Percentiles rank a stretch among this genome's conserved stretches.
Conservation (phyloP, 1,139 yeast genomes). For the Geotrichum klebahnii region DNA sequence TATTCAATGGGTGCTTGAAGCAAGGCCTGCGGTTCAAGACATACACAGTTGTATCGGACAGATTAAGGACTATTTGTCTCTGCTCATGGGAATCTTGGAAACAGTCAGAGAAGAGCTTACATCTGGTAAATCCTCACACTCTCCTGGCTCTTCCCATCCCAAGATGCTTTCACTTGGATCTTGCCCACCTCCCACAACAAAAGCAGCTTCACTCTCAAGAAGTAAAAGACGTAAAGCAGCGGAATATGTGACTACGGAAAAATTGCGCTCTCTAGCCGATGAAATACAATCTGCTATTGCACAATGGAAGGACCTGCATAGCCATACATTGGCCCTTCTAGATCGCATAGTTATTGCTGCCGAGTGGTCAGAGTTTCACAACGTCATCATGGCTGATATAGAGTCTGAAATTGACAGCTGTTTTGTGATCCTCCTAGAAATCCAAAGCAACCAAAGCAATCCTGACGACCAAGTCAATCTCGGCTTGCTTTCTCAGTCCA, state of each 20-base stretch:
- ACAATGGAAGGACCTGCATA: constrained; percentile 44
- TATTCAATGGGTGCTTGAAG: constrained; percentile 51
- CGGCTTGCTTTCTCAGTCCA: background rate
- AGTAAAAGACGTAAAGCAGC: constrained; percentile 30
- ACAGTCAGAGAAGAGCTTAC: constrained; percentile 26
- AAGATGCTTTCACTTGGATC: constrained; percentile 26
- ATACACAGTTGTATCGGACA: constrained; percentile 44
- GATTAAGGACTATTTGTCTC: constrained; percentile 49
- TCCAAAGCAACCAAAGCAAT: constrained; percentile 32
- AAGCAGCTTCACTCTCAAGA: constrained; percentile 24
- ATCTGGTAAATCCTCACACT: constrained; percentile 17
- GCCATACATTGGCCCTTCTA: constrained; percentile 42
- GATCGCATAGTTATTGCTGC: constrained; percentile 51
- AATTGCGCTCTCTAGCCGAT: constrained; percentile 36
- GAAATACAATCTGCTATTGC: constrained; percentile 24
- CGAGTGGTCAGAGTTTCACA: constrained; percentile 56
- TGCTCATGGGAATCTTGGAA: constrained; percentile 43
- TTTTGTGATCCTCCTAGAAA: constrained; percentile 35
- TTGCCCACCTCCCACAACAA: constrained; percentile 34
- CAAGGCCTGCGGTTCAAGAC: constrained; percentile 44
- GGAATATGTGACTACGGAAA: constrained; percentile 31
- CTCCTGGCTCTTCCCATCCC: too few species aligned
- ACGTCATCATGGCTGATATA: constrained; percentile 50
- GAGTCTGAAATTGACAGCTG: constrained; percentile 51
- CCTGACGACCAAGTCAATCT: background rate